Conservation (phyloP, 352 stramenopile genomes). For the Phytophthora idaei region DNA sequence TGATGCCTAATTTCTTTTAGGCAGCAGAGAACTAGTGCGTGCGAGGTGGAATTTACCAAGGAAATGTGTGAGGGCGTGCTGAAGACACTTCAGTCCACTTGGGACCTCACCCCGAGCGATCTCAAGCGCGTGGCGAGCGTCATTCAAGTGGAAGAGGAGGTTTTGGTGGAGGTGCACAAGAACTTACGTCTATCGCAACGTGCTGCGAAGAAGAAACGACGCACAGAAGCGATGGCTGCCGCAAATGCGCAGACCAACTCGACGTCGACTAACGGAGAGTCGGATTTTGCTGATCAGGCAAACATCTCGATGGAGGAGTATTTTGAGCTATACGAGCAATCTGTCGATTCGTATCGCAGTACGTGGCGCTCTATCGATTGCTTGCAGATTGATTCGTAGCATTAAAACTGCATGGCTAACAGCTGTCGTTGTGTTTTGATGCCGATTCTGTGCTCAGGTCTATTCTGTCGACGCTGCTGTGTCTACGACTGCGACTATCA, state of each 20-base stretch:
- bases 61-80: slow-evolving; percentile 75
- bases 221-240: slow-evolving; percentile 23
- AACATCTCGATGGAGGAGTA: slow-evolving; percentile 45
- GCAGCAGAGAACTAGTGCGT: slow-evolving; percentile 63
- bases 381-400: not conserved
- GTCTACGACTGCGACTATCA: slow-evolving; percentile 89
- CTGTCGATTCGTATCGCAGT: slow-evolving; percentile 75
- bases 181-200: slow-evolving; percentile 45
- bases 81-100: slow-evolving; percentile 66
- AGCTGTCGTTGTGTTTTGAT: not conserved
- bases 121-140: slow-evolving; percentile 64
- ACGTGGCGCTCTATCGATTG: slow-evolving; percentile 10
- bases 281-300: slow-evolving; percentile 8
- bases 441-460: slow-evolving; percentile 33
- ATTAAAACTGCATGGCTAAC: not conserved
- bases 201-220: slow-evolving; percentile 47
- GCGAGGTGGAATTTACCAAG: slow-evolving; percentile 79
- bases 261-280: slow-evolving; percentile 1
- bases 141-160: slow-evolving; percentile 70
- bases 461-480: slow-evolving; percentile 85
- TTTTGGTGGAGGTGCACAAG: slow-evolving; percentile 74
- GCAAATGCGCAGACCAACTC: slow-evolving; percentile 15
- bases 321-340: slow-evolving; percentile 62
- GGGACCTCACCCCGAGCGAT: slow-evolving; percentile 65
- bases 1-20: slow-evolving; percentile 27